phyloP scores from a whole-genome alignment of 441 rosid genomes.

The Jatropha multifida region DNA sequence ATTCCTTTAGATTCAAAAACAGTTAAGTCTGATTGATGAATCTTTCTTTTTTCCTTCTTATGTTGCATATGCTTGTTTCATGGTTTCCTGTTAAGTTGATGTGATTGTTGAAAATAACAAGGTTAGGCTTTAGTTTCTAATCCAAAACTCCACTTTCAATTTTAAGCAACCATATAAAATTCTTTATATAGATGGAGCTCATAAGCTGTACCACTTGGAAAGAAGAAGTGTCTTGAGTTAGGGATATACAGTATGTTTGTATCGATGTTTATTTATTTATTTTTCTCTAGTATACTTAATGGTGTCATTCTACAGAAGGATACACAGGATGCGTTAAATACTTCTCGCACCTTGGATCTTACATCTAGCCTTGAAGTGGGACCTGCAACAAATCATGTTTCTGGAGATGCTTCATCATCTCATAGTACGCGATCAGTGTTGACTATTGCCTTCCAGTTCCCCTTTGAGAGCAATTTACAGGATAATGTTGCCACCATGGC shows the following conservation, averaged over 20 bases:
- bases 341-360: constrained; percentile 82
- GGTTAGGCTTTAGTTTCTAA: not conserved
- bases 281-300: constrained; percentile 7
- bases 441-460: constrained; percentile 98
- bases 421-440: constrained; percentile 70
- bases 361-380: constrained; percentile 96
- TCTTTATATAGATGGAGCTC: not conserved
- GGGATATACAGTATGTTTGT: not conserved
- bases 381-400: constrained; percentile 43
- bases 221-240: not conserved
- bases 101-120: not conserved
- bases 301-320: constrained; percentile 49
- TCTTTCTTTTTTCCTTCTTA: not conserved
- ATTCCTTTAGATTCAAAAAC: constrained; percentile 88
- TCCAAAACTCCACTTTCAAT: not conserved
- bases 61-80: not conserved
- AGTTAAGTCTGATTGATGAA: constrained; percentile 37
- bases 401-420: constrained; percentile 53
- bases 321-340: constrained; percentile 49
- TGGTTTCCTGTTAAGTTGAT: no score
- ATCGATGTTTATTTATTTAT: not conserved
- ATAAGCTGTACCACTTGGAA: not conserved
- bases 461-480: constrained; percentile 80
- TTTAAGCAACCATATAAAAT: not conserved
- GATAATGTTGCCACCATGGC: constrained; percentile 97